Conservation (phyloP, 805 yeast genomes). For the Hanseniaspora jakobsenii region DNA sequence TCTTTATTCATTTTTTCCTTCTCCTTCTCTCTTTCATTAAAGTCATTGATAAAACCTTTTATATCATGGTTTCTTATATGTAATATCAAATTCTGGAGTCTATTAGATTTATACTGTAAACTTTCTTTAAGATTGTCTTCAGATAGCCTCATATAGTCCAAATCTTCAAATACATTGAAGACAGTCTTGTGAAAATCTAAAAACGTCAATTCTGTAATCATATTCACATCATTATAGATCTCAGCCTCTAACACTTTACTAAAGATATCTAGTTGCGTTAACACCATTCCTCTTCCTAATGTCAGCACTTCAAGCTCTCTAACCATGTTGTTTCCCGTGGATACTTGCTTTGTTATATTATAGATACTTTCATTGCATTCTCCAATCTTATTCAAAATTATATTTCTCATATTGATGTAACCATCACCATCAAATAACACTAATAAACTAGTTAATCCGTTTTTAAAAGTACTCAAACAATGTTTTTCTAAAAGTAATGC, state of each 20-base stretch:
- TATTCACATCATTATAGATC: slow-evolving; percentile 8
- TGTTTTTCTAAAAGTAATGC: slow-evolving; percentile 2
- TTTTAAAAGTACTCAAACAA: slow-evolving; percentile 1
- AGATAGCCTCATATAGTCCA: neutral
- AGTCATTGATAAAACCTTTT: too few relatives aligned
- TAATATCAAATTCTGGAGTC: neutral
- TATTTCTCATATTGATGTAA: neutral
- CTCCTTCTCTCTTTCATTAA: too few relatives aligned
- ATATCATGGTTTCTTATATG: neutral
- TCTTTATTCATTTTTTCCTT: too few relatives aligned
- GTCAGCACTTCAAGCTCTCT: slow-evolving; percentile 9
- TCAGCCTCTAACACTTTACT: slow-evolving; percentile 9
- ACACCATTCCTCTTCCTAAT: slow-evolving; percentile 5
- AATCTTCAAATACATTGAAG: slow-evolving; percentile 3
- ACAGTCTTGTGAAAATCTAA: slow-evolving; percentile 1
- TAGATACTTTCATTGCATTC: slow-evolving; percentile 5
- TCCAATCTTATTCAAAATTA: slow-evolving; percentile 3
- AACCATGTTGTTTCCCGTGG: slow-evolving; percentile 1
- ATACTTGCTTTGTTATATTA: slow-evolving; percentile 2
- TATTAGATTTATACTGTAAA: too few relatives aligned
- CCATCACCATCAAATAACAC: neutral
- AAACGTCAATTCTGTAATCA: slow-evolving; percentile 2
- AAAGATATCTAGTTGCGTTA: slow-evolving; percentile 10
- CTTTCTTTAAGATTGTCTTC: neutral
- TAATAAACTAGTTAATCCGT: neutral